A percentile compares a stretch with the other conserved stretches of the same genome.
These are phyloP conservation scores for Coccomyxa sp. DNA, from an alignment of 139 green algal genomes.

Conservation along the genomic window DNA sequence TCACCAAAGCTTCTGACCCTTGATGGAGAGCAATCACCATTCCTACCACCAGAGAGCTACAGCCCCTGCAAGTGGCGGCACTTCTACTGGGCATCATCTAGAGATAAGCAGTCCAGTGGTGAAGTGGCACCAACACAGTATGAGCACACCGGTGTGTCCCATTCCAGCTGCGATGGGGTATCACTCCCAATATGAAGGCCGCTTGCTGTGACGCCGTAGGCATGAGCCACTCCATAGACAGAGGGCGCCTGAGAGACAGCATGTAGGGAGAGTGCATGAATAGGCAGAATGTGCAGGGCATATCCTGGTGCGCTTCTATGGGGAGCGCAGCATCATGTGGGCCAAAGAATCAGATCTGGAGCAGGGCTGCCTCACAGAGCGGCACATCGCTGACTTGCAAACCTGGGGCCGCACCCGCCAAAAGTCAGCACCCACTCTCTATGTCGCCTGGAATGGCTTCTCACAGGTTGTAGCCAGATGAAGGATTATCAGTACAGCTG, in stretches of 20 bases:
- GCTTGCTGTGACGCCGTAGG: neutral
- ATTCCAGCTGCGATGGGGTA: conserved; percentile 1
- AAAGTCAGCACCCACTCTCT: conserved; percentile 32
- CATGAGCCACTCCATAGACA: neutral
- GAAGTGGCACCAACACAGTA: neutral
- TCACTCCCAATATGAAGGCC: neutral
- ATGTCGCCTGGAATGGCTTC: too few species aligned
- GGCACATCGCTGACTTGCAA: conserved; percentile 8
- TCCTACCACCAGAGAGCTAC: neutral
- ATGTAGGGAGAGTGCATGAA: neutral
- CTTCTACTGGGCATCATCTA: neutral
- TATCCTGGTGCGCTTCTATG: conserved; percentile 58
- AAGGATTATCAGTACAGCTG: too few species aligned
- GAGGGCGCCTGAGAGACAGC: neutral
- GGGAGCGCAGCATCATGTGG: conserved; percentile 57
- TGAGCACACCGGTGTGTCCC: neutral
- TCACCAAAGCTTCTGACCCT: neutral
- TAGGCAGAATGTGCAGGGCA: conserved; percentile 23
- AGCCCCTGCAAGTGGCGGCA: neutral
- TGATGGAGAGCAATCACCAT: neutral
- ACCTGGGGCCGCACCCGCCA: conserved; percentile 22
- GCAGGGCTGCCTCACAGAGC: conserved; percentile 1
- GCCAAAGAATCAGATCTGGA: conserved; percentile 16
- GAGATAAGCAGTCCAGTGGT: neutral
- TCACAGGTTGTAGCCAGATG: too few species aligned